Percentiles rank a stretch among this genome's conserved stretches.
These are phyloP conservation scores for Gilbertella persicaria DNA, from an alignment of 371 early-diverging fungal genomes.

Conservation along the genomic window DNA sequence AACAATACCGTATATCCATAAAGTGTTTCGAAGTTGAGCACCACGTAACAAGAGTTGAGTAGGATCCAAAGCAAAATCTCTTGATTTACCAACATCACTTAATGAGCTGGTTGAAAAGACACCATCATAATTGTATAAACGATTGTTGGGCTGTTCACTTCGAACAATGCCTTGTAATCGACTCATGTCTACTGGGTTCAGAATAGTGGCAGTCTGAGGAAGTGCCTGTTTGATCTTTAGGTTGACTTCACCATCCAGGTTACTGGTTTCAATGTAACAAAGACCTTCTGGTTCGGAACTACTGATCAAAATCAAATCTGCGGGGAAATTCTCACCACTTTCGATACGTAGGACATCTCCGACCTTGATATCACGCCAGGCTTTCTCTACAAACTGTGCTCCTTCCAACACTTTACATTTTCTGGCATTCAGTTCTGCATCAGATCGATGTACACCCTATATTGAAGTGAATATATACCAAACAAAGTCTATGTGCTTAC, in stretches of 20 bases:
- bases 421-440: constrained; percentile 76
- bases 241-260: constrained; percentile 95
- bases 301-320: constrained; percentile 86
- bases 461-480: neutral
- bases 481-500: constrained; percentile 42
- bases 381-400: constrained; percentile 59
- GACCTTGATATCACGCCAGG: constrained; percentile 81
- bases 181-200: constrained; percentile 60
- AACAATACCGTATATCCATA: constrained; percentile 82
- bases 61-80: constrained; percentile 75
- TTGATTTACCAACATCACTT: constrained; percentile 36
- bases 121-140: constrained; percentile 86
- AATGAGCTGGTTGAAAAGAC: constrained; percentile 45
- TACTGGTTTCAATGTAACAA: constrained; percentile 95
- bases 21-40: constrained; percentile 81
- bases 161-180: constrained; percentile 60
- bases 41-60: constrained; percentile 79
- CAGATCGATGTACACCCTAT: constrained; percentile 68
- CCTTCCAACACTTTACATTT: constrained; percentile 67
- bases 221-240: constrained; percentile 88
- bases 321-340: constrained; percentile 88
- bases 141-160: constrained; percentile 86
- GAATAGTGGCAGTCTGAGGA: constrained; percentile 66
- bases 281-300: constrained; percentile 86
- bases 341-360: constrained; percentile 92